Conservation (phyloP, 2,329 filamentous ascomycete species). For the Pestalotiopsis sp. region DNA sequence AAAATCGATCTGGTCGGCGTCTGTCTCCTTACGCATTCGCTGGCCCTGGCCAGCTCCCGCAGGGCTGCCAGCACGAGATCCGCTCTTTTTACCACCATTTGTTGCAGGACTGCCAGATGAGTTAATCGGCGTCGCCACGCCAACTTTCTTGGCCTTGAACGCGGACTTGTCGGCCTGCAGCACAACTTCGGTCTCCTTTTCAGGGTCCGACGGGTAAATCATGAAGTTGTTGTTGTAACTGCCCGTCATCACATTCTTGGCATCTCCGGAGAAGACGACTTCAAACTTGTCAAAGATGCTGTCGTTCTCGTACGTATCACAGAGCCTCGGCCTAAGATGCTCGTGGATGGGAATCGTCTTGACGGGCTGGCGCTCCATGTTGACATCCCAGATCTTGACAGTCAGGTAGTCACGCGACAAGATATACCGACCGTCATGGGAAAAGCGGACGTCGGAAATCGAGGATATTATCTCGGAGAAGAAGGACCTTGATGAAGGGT, state of each 20-base stretch:
- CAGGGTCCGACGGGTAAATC: slow-evolving; percentile 97
- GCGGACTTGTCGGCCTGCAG: slow-evolving; percentile 98
- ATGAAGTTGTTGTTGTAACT: slow-evolving; percentile 99
- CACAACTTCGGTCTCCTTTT: slow-evolving; percentile 96
- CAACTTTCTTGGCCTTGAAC: slow-evolving; percentile 99
- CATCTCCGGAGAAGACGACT: slow-evolving; percentile 97
- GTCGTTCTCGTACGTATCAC: slow-evolving; percentile 98
- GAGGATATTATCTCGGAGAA: slow-evolving; percentile 99
- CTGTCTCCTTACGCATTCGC: slow-evolving; percentile 98
- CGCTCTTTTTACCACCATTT: slow-evolving; percentile 82
- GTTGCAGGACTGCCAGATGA: slow-evolving; percentile 72
- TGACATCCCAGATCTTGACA: slow-evolving; percentile 99
- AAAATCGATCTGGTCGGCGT: slow-evolving; percentile 99
- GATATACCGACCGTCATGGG: slow-evolving; percentile 94
- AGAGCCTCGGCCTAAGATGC: slow-evolving; percentile 88
- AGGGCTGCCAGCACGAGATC: slow-evolving; percentile 86
- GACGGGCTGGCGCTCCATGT: slow-evolving; percentile 96
- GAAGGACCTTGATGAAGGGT: slow-evolving; percentile 94
- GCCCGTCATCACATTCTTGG: slow-evolving; percentile 99
- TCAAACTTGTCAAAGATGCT: slow-evolving; percentile 99
- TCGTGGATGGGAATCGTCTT: slow-evolving; percentile 99
- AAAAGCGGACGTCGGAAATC: slow-evolving; percentile 98
- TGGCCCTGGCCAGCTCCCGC: slow-evolving; percentile 79
- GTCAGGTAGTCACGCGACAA: slow-evolving; percentile 97
- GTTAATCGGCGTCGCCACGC: slow-evolving; percentile 96